Conservation (phyloP, 2,329 filamentous ascomycete species). For the Colletotrichum tropicicola region DNA sequence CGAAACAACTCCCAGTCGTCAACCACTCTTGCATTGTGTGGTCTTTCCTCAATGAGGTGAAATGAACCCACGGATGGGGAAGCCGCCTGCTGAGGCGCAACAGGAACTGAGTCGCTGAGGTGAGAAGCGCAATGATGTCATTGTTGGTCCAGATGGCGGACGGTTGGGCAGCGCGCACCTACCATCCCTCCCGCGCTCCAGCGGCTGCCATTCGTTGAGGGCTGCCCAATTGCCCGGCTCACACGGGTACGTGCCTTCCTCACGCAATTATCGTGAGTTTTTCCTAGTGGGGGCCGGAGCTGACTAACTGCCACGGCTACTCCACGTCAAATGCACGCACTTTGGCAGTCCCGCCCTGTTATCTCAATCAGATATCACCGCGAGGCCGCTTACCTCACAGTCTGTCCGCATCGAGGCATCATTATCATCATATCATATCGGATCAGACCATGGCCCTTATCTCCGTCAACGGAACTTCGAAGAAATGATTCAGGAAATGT, state of each 20-base stretch:
- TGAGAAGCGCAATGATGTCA: conserved; percentile 23
- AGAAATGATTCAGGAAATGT: not conserved
- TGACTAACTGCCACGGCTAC: not conserved
- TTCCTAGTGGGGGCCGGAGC: no score
- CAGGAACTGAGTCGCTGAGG: not conserved
- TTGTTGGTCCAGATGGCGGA: conserved; percentile 3
- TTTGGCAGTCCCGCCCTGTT: not conserved
- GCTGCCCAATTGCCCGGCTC: not conserved
- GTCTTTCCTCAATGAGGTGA: not conserved
- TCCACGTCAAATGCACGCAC: not conserved
- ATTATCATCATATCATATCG: not conserved
- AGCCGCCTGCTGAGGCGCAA: not conserved
- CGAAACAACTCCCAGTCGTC: conserved; percentile 14
- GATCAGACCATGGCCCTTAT: not conserved
- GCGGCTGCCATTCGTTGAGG: conserved; percentile 9
- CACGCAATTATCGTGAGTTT: conserved; percentile 22
- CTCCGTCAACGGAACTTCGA: not conserved
- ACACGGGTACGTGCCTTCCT: conserved; percentile 16
- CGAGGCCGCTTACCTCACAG: no score
- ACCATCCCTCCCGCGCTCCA: conserved; percentile 5
- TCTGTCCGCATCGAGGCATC: not conserved
- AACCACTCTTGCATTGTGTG: not conserved
- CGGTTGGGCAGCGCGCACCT: conserved; percentile 16
- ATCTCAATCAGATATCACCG: not conserved
- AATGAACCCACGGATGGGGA: conserved; percentile 10